phyloP scores from a whole-genome alignment of 257 asterid species.

The Scutellaria galericulata region DNA sequence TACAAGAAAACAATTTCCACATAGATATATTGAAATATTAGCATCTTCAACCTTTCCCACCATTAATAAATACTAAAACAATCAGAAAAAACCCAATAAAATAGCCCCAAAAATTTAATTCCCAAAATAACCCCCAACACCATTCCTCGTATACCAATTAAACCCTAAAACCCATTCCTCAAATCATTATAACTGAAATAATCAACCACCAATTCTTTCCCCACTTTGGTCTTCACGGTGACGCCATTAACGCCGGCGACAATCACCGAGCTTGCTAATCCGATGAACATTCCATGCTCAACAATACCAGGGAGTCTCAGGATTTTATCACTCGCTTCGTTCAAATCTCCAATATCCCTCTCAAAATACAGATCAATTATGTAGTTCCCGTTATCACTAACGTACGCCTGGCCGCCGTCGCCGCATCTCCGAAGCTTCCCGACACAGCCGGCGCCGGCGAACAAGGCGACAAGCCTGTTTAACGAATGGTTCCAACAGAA shows the following conservation, averaged over 20 bases:
- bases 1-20: too few species aligned
- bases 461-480: constrained; percentile 52
- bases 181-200: constrained; percentile 49
- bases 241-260: constrained; percentile 67
- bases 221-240: constrained; percentile 60
- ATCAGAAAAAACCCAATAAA: too few species aligned
- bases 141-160: too few species aligned
- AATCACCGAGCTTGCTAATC: constrained; percentile 59
- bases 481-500: constrained; percentile 68
- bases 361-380: constrained; percentile 67
- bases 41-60: too few species aligned
- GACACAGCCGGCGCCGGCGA: constrained; percentile 53
- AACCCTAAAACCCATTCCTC: constrained; percentile 49
- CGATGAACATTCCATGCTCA: constrained; percentile 78
- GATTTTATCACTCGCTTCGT: constrained; percentile 62
- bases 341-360: constrained; percentile 65
- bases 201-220: constrained; percentile 48
- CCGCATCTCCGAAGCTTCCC: constrained; percentile 50
- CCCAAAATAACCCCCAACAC: background rate
- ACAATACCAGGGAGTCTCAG: constrained; percentile 80
- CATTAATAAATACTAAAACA: too few species aligned
- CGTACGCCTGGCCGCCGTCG: constrained; percentile 45
- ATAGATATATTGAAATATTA: too few species aligned
- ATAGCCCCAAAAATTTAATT: too few species aligned
- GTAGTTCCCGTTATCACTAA: constrained; percentile 68